Evolutionary conservation across 768 basidiomycete genomes (phyloP).

Genomic region (Kwoniella pini): DNA sequence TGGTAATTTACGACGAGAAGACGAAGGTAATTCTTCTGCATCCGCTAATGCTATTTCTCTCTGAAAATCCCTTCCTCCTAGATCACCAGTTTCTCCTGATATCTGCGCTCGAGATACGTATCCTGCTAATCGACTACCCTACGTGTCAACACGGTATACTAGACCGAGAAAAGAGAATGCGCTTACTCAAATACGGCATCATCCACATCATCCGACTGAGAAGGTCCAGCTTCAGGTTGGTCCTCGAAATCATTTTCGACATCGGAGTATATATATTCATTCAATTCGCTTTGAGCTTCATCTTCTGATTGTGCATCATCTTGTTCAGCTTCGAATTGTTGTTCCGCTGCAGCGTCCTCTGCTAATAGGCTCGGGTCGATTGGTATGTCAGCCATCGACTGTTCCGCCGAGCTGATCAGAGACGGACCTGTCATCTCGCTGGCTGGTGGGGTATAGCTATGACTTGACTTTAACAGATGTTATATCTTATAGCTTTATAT

Average conservation of each 20-base stretch:
- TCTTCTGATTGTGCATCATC: slow-evolving; percentile 7
- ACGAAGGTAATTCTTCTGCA: slow-evolving; percentile 21
- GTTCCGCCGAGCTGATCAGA: neutral
- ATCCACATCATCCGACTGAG: slow-evolving; percentile 6
- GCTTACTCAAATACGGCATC: slow-evolving; percentile 24
- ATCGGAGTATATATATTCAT: slow-evolving; percentile 6
- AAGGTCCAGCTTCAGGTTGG: slow-evolving; percentile 15
- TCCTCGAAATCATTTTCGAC: slow-evolving; percentile 6
- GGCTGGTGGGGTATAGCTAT: neutral
- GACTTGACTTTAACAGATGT: neutral
- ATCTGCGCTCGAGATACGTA: slow-evolving; percentile 8
- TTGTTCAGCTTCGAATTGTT: slow-evolving; percentile 6
- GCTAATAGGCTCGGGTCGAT: slow-evolving; percentile 14
- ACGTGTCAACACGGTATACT: neutral
- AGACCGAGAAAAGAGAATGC: neutral
- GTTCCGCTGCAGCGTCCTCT: slow-evolving; percentile 18
- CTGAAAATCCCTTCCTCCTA: slow-evolving; percentile 18
- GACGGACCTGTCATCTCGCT: slow-evolving; percentile 1
- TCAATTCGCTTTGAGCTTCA: neutral
- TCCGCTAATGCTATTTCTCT: slow-evolving; percentile 19
- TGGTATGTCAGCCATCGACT: slow-evolving; percentile 13
- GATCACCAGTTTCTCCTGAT: neutral
- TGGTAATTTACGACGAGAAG: slow-evolving; percentile 5
- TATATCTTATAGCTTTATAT: neutral
- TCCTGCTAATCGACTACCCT: slow-evolving; percentile 17